A percentile compares a stretch with the other conserved stretches of the same genome.
Conservation (phyloP, 2,329 filamentous ascomycete species). For the Fusarium sp. region DNA sequence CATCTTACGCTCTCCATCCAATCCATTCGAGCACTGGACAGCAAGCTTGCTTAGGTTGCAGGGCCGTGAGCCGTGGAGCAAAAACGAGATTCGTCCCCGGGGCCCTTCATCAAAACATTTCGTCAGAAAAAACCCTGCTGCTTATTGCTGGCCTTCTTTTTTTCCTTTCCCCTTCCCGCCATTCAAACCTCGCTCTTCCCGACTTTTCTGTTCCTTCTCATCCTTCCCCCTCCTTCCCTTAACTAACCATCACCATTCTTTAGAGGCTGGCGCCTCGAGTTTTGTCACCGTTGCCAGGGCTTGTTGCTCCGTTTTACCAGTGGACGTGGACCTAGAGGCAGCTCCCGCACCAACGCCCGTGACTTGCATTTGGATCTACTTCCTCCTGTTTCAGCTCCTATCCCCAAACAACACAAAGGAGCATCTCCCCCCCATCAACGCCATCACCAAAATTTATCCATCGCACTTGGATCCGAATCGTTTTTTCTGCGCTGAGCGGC, state of each 20-base stretch:
- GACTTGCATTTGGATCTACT: constrained; percentile 39
- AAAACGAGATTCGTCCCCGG: constrained; percentile 43
- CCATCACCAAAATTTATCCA: constrained; percentile 27
- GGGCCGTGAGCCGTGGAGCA: constrained; percentile 40
- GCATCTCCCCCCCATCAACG: constrained; percentile 21
- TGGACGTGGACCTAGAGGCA: not conserved
- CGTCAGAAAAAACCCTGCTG: constrained; percentile 38
- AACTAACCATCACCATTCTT: constrained; percentile 44
- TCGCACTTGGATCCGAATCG: constrained; percentile 27
- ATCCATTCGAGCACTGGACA: constrained; percentile 6
- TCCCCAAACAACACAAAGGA: constrained; percentile 37
- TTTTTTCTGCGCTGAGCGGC: constrained; percentile 34
- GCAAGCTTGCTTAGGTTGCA: constrained; percentile 27
- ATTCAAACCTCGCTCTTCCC: constrained; percentile 31
- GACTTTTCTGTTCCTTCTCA: not conserved
- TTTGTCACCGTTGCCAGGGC: constrained; percentile 39
- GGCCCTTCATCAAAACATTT: constrained; percentile 46
- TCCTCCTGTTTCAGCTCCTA: constrained; percentile 46
- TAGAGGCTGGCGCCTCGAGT: constrained; percentile 49
- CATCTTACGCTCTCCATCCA: constrained; percentile 21
- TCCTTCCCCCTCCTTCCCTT: constrained; percentile 37
- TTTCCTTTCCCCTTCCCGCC: constrained; percentile 42
- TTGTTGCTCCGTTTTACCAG: not conserved
- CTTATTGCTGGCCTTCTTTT: constrained; percentile 31
- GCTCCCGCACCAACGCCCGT: constrained; percentile 40